Evolutionary conservation across 768 basidiomycete species (phyloP), one percentile per base, ranked within the genome.

Genomic region (Leccinellum rugosiceps): DNA sequence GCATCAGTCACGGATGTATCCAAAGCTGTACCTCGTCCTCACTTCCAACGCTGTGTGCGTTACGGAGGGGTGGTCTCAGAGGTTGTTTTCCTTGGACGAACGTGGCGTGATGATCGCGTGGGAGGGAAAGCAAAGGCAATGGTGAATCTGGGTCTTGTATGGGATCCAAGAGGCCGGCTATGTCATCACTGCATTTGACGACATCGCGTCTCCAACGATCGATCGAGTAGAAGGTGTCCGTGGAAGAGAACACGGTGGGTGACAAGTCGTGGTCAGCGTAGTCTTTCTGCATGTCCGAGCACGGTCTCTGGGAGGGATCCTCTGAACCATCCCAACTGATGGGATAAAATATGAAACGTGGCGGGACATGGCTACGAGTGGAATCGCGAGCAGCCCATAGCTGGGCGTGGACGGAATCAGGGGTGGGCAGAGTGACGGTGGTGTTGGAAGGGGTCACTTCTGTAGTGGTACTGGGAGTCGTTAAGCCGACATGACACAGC

Each of bases 231-330:
- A 61, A 67, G 21, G 65, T 62, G 48, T 73, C 65, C 21, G 60
- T 53, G 6, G 58, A 58, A 26, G 38, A 65, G 30, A 61, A 64
- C 9, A 66, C 62, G 25, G 64, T 60, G 5, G 61, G 62, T 43
- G 62, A 59, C 32, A 58, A 61, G 53, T 76, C 79, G 60, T 81
- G 80, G n/a, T 59, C 52, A 1, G 26, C 17, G n/a, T 32, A 44
- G 11, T 59, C 45, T 50, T 47, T 47, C 17, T 26, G 23, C 3
- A 53, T 38, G 25, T 41, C 44, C 6, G 21, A 30, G 10, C n/a
- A 48, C 23, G 50, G 45, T 28, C 4, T 31, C 43, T 58, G 48
- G 56, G 55, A 51, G 57, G 58, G 52, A 53, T 60, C 59, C 9
- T 63, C 58, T 21, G 60, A 58, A 3, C 59, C 65, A 43, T 68